Evolutionary conservation across 2,329 filamentous ascomycete genomes (phyloP), one percentile per base, ranked within the genome.

Genomic region (Talaromyces sp.): DNA sequence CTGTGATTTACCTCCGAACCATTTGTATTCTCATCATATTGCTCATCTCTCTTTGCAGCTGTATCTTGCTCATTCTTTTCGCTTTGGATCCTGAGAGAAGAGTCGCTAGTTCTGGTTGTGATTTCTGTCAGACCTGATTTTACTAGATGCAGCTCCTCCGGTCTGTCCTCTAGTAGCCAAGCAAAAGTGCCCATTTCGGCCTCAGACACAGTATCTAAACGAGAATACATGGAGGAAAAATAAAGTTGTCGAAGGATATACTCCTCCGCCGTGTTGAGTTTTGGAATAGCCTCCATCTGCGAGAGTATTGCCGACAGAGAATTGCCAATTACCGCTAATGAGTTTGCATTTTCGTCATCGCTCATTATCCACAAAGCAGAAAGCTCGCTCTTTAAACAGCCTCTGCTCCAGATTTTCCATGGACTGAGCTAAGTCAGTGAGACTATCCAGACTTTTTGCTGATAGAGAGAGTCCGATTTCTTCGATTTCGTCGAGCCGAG

Each of bases 171-270:
- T n/a, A 39, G n/a, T 22, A 73, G 68, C 71, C 71, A 73, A 9
- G 50, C 16, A 49, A 71, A 71, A 3, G 70, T 73, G 3, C 66
- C 65, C 14, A 24, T 63, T 27, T 68, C 66, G 3, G 71, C 65
- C 45, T 65, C 39, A 14, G 63, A 58, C 16, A 72, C 70, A 39
- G 47, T 47, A 31, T 68, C 56, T 35, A 67, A 66, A 2, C 68
- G 67, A 50, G 24, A 45, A 49, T 67, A 65, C 67, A 70, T 70
- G n/a, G 64, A 68, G 39, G 35, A 33, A 37, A 67, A 68, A 43
- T 54, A 39, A 8, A 69, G 60, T 9, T 61, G 62, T 16, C 49
- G 35, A 22, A 69, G 54, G n/a, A 69, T 56, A 19, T 27, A 33
- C 19, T 60, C 31, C 16, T 69, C 54, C 43, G 22, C 22, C 4